Evolutionary conservation across 192 early-diverging fungal species (phyloP).

Genomic region (Radiomyces spectabilis): DNA sequence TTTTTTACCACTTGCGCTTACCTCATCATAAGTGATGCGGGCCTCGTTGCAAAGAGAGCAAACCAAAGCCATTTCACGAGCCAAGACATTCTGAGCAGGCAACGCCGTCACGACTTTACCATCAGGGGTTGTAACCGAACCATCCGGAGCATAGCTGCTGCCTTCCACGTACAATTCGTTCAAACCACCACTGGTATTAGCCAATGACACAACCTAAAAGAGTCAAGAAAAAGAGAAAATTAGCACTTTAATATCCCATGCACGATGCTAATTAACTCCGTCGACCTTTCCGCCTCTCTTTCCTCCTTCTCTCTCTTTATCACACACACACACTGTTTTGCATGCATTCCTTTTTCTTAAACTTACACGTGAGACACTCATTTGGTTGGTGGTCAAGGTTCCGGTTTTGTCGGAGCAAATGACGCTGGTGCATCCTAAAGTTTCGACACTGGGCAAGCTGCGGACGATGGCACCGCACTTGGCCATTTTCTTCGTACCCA

Average conservation of each 20-base stretch:
- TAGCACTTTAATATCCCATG: too few species aligned
- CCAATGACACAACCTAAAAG: constrained; percentile 38
- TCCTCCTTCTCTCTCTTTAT: neutral
- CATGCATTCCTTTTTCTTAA: neutral
- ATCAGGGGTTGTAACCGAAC: constrained; percentile 45
- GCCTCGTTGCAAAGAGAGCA: constrained; percentile 92
- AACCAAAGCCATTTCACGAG: constrained; percentile 74
- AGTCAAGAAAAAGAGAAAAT: neutral
- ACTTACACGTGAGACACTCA: constrained; percentile 71
- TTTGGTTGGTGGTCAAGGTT: constrained; percentile 97
- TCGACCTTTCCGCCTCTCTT: neutral
- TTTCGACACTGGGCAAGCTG: constrained; percentile 88
- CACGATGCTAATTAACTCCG: too few species aligned
- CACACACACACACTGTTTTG: neutral
- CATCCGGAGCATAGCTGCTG: constrained; percentile 81
- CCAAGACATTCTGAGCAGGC: constrained; percentile 41
- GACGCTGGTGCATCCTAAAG: constrained; percentile 92
- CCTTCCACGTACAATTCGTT: constrained; percentile 78
- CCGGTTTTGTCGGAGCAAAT: constrained; percentile 99
- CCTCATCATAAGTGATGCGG: constrained; percentile 71
- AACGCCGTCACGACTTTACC: constrained; percentile 41
- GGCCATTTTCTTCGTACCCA: constrained; percentile 98
- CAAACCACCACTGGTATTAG: constrained; percentile 36
- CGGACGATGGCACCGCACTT: constrained; percentile 93
- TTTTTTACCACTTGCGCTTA: constrained; percentile 17